A percentile compares a stretch with the other conserved stretches of the same genome.
phyloP scores from a whole-genome alignment of 2,329 filamentous ascomycete genomes.

The Ophiosphaerella korrae region DNA sequence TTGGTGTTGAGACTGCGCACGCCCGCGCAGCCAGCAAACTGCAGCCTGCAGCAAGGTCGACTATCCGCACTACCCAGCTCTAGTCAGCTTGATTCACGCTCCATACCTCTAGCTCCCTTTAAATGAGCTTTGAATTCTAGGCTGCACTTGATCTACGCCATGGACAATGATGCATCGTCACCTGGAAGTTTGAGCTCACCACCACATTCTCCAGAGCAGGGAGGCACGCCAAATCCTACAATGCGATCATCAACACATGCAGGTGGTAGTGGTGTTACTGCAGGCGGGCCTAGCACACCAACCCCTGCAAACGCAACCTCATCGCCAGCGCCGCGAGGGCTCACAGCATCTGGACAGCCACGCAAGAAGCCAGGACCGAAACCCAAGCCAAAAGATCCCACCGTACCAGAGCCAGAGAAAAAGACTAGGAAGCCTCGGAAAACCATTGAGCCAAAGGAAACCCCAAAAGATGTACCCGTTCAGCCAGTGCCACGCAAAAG shows the following conservation, averaged over 20 bases:
- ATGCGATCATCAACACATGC: slow-evolving; percentile 27
- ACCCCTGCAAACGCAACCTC: slow-evolving; percentile 37
- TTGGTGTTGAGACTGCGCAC: slow-evolving; percentile 42
- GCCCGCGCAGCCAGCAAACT: slow-evolving; percentile 20
- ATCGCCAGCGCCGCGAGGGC: slow-evolving; percentile 35
- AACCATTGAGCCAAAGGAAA: slow-evolving; percentile 55
- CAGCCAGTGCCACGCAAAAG: slow-evolving; percentile 56
- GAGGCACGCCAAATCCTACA: slow-evolving; percentile 37
- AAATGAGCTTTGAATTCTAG: background rate
- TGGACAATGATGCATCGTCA: slow-evolving; percentile 44
- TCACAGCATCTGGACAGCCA: slow-evolving; percentile 43
- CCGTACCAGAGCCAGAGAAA: slow-evolving; percentile 46
- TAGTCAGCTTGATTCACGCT: background rate
- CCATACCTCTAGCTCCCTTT: background rate
- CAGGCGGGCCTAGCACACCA: slow-evolving; percentile 33
- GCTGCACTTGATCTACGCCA: slow-evolving; percentile 25
- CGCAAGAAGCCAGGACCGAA: slow-evolving; percentile 53
- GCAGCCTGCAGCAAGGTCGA: slow-evolving; percentile 8
- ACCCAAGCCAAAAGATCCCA: slow-evolving; percentile 45
- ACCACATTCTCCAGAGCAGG: slow-evolving; percentile 45
- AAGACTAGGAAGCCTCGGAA: slow-evolving; percentile 54
- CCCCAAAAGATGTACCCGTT: slow-evolving; percentile 57
- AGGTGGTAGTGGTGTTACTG: slow-evolving; percentile 33
- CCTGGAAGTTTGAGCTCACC: slow-evolving; percentile 45
- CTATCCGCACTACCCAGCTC: slow-evolving; percentile 7